Evolutionary conservation across 768 basidiomycete species (phyloP).

Genomic region (Lentinus brumalis): DNA sequence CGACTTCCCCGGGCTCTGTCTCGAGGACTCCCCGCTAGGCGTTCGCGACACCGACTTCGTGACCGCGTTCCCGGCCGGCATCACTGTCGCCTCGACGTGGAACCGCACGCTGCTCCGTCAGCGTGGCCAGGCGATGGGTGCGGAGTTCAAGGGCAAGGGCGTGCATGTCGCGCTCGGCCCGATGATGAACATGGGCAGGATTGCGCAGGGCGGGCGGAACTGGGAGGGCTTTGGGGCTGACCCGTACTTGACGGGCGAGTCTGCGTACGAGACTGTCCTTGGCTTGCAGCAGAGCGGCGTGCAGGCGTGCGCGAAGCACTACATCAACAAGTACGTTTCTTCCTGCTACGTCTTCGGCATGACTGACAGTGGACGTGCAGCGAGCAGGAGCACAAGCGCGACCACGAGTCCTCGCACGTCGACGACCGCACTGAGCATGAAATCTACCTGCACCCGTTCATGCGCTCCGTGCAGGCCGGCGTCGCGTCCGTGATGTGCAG

Average conservation of each 20-base stretch:
- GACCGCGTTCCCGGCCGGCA: constrained; percentile 80
- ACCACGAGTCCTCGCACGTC: constrained; percentile 60
- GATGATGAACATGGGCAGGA: constrained; percentile 87
- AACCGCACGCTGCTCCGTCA: constrained; percentile 77
- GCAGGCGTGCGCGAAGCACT: constrained; percentile 87
- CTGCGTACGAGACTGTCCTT: constrained; percentile 76
- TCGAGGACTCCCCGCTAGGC: constrained; percentile 80
- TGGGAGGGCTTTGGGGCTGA: constrained; percentile 98
- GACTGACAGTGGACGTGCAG: too few species aligned
- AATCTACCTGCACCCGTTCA: constrained; percentile 70
- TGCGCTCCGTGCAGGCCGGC: constrained; percentile 73
- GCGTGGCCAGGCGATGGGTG: constrained; percentile 78
- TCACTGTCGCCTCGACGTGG: constrained; percentile 82
- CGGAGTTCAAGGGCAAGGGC: constrained; percentile 83
- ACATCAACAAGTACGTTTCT: constrained; percentile 65
- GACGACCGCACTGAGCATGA: constrained; percentile 83
- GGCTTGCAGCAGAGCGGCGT: constrained; percentile 81
- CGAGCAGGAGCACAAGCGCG: constrained; percentile 69
- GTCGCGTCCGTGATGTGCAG: constrained; percentile 77
- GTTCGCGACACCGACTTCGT: constrained; percentile 74
- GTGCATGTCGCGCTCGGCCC: constrained; percentile 77
- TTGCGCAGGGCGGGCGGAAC: constrained; percentile 80
- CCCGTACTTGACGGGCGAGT: constrained; percentile 82
- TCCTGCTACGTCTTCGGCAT: too few species aligned
- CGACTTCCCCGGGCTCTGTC: constrained; percentile 67